Conservation (phyloP, 1,284 basidiomycete genomes). For the Retiboletus flavoniger region DNA sequence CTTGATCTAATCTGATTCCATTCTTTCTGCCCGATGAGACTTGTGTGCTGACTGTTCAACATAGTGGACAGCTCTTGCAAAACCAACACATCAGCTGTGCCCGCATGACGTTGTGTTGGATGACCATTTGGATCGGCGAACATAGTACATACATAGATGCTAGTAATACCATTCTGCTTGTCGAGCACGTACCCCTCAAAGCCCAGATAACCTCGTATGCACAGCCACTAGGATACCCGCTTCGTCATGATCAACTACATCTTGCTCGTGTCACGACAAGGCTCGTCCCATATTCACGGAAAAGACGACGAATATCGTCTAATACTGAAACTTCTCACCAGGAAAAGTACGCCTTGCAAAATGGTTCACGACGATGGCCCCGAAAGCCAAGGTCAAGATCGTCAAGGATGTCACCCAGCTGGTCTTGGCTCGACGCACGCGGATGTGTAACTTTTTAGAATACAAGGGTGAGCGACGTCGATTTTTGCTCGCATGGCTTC, state of each 20-base stretch:
- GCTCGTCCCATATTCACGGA: conserved; percentile 42
- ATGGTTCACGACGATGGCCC: conserved; percentile 97
- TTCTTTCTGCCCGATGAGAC: background rate
- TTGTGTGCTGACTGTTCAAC: conserved; percentile 12
- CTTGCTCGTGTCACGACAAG: conserved; percentile 92
- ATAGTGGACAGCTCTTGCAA: background rate
- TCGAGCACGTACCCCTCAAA: background rate
- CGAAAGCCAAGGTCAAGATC: conserved; percentile 96
- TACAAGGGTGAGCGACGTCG: conserved; percentile 79
- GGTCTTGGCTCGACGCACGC: conserved; percentile 90
- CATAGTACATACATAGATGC: background rate
- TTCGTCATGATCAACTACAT: conserved; percentile 80
- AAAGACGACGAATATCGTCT: conserved; percentile 8
- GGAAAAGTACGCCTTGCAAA: conserved; percentile 98
- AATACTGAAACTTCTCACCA: conserved; percentile 33
- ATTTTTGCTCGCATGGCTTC: background rate
- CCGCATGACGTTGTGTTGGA: background rate
- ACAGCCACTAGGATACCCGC: conserved; percentile 29
- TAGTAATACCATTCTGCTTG: background rate
- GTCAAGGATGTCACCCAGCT: conserved; percentile 99
- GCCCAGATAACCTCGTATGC: background rate
- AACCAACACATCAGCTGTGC: background rate
- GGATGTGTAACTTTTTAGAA: conserved; percentile 99
- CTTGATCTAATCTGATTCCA: conserved; percentile 88
- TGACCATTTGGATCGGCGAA: background rate